Evolutionary conservation across 495 filamentous ascomycete species (phyloP).

Genomic region (Podospora didyma): DNA sequence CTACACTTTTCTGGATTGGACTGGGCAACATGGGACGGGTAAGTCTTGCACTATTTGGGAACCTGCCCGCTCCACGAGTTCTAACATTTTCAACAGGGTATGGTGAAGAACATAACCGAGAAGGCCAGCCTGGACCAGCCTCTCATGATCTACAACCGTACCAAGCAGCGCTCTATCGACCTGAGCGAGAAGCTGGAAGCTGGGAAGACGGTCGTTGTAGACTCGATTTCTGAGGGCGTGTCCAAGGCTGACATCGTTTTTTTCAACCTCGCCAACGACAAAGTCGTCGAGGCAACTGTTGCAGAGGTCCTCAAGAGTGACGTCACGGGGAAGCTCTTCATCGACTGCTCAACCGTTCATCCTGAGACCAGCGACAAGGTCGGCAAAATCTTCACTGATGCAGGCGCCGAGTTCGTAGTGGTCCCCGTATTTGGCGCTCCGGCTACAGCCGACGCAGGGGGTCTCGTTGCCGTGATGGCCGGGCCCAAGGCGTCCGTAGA

Average conservation of each 20-base stretch:
- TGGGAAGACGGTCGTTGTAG: slow-evolving; percentile 57
- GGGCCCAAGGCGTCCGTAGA: slow-evolving; percentile 59
- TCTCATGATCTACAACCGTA: slow-evolving; percentile 78
- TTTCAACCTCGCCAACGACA: slow-evolving; percentile 77
- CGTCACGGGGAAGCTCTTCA: slow-evolving; percentile 64
- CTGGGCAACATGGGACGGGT: slow-evolving; percentile 90
- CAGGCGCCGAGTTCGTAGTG: slow-evolving; percentile 70
- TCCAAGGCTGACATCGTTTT: slow-evolving; percentile 73
- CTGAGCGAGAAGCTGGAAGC: slow-evolving; percentile 50
- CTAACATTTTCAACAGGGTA: slow-evolving; percentile 53
- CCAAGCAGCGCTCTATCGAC: slow-evolving; percentile 51
- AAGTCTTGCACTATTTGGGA: slow-evolving; percentile 28
- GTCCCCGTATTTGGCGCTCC: slow-evolving; percentile 83
- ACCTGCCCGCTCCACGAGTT: background rate
- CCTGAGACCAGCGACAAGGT: slow-evolving; percentile 71
- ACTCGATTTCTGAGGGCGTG: slow-evolving; percentile 62
- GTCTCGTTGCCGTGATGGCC: slow-evolving; percentile 72
- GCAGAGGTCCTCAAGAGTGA: slow-evolving; percentile 49
- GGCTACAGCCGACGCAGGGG: slow-evolving; percentile 69
- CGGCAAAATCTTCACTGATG: slow-evolving; percentile 48
- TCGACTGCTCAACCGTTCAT: slow-evolving; percentile 87
- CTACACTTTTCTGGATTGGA: slow-evolving; percentile 75
- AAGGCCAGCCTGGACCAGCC: slow-evolving; percentile 70
- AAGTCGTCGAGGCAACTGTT: slow-evolving; percentile 58
- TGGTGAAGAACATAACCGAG: slow-evolving; percentile 75